Conservation (phyloP, 2,329 filamentous ascomycete species). For the Juglanconis sp. region DNA sequence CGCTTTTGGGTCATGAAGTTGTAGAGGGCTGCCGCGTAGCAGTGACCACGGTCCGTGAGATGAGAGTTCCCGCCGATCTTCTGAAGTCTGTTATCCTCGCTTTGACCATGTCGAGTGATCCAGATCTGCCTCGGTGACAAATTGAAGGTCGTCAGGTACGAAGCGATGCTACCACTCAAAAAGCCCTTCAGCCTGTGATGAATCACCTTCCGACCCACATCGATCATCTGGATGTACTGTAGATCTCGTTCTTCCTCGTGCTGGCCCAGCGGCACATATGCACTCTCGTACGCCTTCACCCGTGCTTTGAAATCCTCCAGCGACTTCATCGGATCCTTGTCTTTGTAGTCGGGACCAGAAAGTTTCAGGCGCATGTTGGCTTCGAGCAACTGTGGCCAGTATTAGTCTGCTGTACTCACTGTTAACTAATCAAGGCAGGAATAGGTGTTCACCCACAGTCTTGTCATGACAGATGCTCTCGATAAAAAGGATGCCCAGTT, state of each 20-base stretch:
- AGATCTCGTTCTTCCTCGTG: constrained; percentile 88
- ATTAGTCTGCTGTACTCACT: constrained; percentile 7
- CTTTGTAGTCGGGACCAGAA: constrained; percentile 91
- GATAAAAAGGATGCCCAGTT: constrained; percentile 88
- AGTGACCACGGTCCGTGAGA: constrained; percentile 74
- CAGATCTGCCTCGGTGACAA: constrained; percentile 93
- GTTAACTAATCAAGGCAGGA: neutral
- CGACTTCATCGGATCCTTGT: constrained; percentile 83
- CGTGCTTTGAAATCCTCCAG: constrained; percentile 89
- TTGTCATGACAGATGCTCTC: constrained; percentile 90
- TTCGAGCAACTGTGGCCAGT: constrained; percentile 63
- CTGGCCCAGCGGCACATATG: constrained; percentile 84
- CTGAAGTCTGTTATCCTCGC: constrained; percentile 78
- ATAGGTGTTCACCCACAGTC: constrained; percentile 39
- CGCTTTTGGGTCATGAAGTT: constrained; percentile 81
- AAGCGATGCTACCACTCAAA: constrained; percentile 85
- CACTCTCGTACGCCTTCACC: constrained; percentile 89
- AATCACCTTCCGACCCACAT: constrained; percentile 91
- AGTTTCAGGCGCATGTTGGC: constrained; percentile 97
- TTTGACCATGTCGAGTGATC: constrained; percentile 95
- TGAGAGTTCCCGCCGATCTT: constrained; percentile 90
- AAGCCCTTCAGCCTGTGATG: constrained; percentile 90
- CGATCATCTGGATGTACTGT: constrained; percentile 97
- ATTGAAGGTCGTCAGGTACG: constrained; percentile 96
- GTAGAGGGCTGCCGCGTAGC: constrained; percentile 76